Conservation (phyloP, 495 filamentous ascomycete genomes). For the Trichocladium antarcticum region DNA sequence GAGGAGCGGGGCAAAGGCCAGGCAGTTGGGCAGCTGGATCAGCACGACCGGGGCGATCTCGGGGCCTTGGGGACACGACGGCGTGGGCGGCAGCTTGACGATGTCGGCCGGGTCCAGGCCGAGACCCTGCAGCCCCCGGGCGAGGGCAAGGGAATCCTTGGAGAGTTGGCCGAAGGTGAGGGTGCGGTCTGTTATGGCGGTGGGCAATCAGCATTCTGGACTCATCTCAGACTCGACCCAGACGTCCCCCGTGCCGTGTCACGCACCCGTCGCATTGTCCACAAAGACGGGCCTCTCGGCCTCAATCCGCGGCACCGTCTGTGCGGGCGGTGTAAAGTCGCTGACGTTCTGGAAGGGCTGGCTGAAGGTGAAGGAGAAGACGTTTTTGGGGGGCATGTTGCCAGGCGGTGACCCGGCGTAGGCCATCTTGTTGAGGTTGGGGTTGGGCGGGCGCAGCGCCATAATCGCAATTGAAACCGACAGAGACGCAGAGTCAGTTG, state of each 20-base stretch:
- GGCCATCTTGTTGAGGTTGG: not conserved
- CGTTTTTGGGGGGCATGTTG: conserved; percentile 16
- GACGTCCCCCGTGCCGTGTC: too few species aligned
- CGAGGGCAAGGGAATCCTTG: conserved; percentile 19
- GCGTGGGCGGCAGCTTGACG: conserved; percentile 23
- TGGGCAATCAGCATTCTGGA: not conserved
- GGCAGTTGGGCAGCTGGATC: conserved; percentile 27
- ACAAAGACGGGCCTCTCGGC: conserved; percentile 21
- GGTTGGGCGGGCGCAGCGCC: too few species aligned
- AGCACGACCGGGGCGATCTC: conserved; percentile 27
- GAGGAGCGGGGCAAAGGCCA: conserved; percentile 21
- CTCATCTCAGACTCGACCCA: too few species aligned
- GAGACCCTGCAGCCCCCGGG: conserved; percentile 16
- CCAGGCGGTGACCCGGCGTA: conserved; percentile 16
- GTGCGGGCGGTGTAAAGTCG: conserved; percentile 15
- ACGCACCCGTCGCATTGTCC: conserved; percentile 21
- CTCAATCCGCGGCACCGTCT: conserved; percentile 17
- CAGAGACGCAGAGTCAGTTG: too few species aligned
- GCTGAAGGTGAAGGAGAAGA: conserved; percentile 22
- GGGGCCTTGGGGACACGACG: conserved; percentile 20
- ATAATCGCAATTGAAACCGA: too few species aligned
- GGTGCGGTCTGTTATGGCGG: conserved; percentile 12
- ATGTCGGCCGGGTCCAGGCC: conserved; percentile 17
- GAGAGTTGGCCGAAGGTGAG: conserved; percentile 21
- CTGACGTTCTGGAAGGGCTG: conserved; percentile 19